Evolutionary conservation across 2,329 filamentous ascomycete genomes (phyloP).

Genomic region (Apiospora rasikravindrae): DNA sequence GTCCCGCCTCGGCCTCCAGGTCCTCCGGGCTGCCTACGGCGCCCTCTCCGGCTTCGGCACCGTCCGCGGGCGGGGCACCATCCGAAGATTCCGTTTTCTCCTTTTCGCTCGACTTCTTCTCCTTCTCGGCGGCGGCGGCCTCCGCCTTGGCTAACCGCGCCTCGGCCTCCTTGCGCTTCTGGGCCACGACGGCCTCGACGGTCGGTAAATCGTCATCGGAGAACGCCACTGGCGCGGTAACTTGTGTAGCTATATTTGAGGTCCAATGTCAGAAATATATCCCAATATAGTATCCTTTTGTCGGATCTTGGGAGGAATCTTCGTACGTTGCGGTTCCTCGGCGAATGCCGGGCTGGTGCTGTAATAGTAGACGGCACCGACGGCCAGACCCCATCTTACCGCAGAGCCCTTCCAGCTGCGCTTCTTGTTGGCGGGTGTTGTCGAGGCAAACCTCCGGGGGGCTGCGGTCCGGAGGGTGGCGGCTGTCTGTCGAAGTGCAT

Average conservation of each 20-base stretch:
- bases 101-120: slow-evolving; percentile 37
- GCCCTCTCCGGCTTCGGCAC: slow-evolving; percentile 30
- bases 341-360: slow-evolving; percentile 89
- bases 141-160: slow-evolving; percentile 38
- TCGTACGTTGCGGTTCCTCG: slow-evolving; percentile 77
- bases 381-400: slow-evolving; percentile 76
- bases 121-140: slow-evolving; percentile 25
- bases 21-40: slow-evolving; percentile 49
- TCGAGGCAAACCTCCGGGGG: slow-evolving; percentile 59
- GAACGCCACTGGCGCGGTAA: slow-evolving; percentile 55
- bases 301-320: slow-evolving; percentile 22
- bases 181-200: slow-evolving; percentile 69
- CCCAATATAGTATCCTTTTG: background rate
- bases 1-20: slow-evolving; percentile 79
- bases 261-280: slow-evolving; percentile 19
- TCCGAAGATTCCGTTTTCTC: slow-evolving; percentile 28
- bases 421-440: slow-evolving; percentile 65
- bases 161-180: slow-evolving; percentile 60
- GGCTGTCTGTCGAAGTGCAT: slow-evolving; percentile 47
- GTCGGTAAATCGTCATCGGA: slow-evolving; percentile 65
- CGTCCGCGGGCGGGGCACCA: slow-evolving; percentile 31
- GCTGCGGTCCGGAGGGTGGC: slow-evolving; percentile 38
- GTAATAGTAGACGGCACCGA: slow-evolving; percentile 87
- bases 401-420: slow-evolving; percentile 82
- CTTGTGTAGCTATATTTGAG: slow-evolving; percentile 21